These are phyloP conservation scores for Vigna hirtella DNA, from an alignment of 306 rosid genomes.

Conservation along the genomic window DNA sequence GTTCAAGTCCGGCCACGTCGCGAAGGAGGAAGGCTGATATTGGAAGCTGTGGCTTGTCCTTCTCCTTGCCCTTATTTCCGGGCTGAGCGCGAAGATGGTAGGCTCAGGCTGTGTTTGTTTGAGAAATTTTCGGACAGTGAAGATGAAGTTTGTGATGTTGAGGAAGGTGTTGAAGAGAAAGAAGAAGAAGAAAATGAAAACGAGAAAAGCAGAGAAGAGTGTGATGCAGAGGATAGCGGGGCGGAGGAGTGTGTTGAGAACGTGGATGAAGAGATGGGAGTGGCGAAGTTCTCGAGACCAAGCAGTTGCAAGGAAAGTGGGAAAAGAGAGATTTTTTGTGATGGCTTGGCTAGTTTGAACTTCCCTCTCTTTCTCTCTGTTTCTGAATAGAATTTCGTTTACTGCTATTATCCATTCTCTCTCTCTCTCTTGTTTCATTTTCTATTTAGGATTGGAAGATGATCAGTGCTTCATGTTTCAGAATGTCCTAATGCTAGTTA, in stretches of 20 bases:
- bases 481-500: conserved; percentile 66
- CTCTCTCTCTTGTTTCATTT: background rate
- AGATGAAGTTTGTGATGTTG: conserved; percentile 14
- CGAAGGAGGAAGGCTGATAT: conserved; percentile 77
- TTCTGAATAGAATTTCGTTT: conserved; percentile 33
- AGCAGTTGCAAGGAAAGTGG: conserved; percentile 76
- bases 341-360: conserved; percentile 53
- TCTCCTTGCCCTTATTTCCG: conserved; percentile 53
- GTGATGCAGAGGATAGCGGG: conserved; percentile 12
- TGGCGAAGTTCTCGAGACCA: conserved; percentile 50
- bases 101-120: conserved; percentile 64
- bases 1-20: conserved; percentile 69
- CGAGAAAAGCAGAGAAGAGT: background rate
- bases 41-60: conserved; percentile 60
- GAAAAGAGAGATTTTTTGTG: conserved; percentile 59
- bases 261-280: conserved; percentile 54
- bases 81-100: conserved; percentile 70
- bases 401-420: conserved; percentile 26
- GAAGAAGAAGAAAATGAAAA: conserved; percentile 6
- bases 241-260: conserved; percentile 44
- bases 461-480: conserved; percentile 47
- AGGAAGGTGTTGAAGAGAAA: background rate
- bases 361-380: conserved; percentile 42
- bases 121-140: conserved; percentile 25
- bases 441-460: conserved; percentile 40